These are phyloP conservation scores for Hansfordia pulvinata DNA, from an alignment of 2,329 filamentous ascomycete genomes.

Conservation along the genomic window DNA sequence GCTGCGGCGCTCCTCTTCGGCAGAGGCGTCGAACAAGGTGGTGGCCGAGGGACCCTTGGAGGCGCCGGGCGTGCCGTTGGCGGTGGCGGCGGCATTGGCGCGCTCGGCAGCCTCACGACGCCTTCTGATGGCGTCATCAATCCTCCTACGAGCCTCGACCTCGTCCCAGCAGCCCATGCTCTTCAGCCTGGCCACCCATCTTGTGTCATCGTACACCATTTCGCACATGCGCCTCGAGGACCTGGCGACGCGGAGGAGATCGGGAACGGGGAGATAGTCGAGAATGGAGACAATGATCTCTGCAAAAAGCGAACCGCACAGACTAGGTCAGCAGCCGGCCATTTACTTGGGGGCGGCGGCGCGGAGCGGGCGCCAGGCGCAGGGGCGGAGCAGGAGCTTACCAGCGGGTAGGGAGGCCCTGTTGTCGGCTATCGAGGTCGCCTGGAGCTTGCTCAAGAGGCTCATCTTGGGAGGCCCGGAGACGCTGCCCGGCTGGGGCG, in stretches of 20 bases:
- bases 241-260: slow-evolving; percentile 75
- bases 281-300: slow-evolving; percentile 83
- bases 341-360: slow-evolving; percentile 4
- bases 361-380: neutral
- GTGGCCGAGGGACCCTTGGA: slow-evolving; percentile 23
- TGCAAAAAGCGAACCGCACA: no score
- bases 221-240: slow-evolving; percentile 80
- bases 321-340: slow-evolving; percentile 8
- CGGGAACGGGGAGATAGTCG: slow-evolving; percentile 74
- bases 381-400: slow-evolving; percentile 22
- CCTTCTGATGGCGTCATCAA: slow-evolving; percentile 56
- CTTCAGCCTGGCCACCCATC: slow-evolving; percentile 80
- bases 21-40: slow-evolving; percentile 61
- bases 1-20: slow-evolving; percentile 48
- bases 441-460: slow-evolving; percentile 66
- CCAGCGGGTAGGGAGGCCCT: slow-evolving; percentile 74
- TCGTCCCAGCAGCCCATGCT: slow-evolving; percentile 92
- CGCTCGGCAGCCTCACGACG: slow-evolving; percentile 40
- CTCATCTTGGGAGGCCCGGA: slow-evolving; percentile 25
- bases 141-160: slow-evolving; percentile 63
- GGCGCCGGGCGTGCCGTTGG: slow-evolving; percentile 7
- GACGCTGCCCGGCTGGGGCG: slow-evolving; percentile 14
- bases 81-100: slow-evolving; percentile 9
- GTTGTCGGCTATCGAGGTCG: slow-evolving; percentile 65
- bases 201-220: slow-evolving; percentile 96